Evolutionary conservation across 192 early-diverging fungal genomes (phyloP).

Genomic region (Backusella mclennaniae): DNA sequence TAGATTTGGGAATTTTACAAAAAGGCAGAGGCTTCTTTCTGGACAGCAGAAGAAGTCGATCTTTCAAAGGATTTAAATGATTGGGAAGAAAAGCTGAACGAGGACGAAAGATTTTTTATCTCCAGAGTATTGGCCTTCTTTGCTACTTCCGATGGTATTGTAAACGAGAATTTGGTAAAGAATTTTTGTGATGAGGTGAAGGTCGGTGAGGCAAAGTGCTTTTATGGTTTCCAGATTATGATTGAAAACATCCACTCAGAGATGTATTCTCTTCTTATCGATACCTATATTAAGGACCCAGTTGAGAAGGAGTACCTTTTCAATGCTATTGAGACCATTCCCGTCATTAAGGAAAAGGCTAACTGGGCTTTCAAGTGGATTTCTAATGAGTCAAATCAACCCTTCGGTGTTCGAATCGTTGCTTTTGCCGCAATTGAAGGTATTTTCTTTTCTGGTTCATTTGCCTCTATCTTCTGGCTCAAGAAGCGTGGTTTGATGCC

Average conservation of each 20-base stretch:
- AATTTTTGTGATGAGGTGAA: slow-evolving; percentile 88
- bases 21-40: slow-evolving; percentile 94
- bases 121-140: slow-evolving; percentile 92
- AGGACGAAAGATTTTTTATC: slow-evolving; percentile 87
- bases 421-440: slow-evolving; percentile 98
- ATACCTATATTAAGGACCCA: slow-evolving; percentile 90
- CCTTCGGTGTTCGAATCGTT: slow-evolving; percentile 88
- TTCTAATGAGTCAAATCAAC: slow-evolving; percentile 48
- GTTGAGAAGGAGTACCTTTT: slow-evolving; percentile 79
- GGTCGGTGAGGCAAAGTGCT: slow-evolving; percentile 88
- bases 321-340: slow-evolving; percentile 90
- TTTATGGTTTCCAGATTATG: slow-evolving; percentile 98
- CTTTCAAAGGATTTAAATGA: slow-evolving; percentile 84
- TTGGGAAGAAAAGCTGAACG: slow-evolving; percentile 80
- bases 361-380: slow-evolving; percentile 97
- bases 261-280: slow-evolving; percentile 92
- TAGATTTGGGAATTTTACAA: slow-evolving; percentile 66
- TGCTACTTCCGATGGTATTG: slow-evolving; percentile 91
- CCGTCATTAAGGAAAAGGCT: slow-evolving; percentile 92
- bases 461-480: slow-evolving; percentile 98
- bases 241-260: slow-evolving; percentile 95
- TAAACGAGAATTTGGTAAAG: slow-evolving; percentile 90
- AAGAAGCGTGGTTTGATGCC: slow-evolving; percentile 98
- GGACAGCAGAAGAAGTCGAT: slow-evolving; percentile 94
- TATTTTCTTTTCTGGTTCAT: slow-evolving; percentile 96